Base-by-base conservation (phyloP, 148 eudicot species). In the Simmondsia chinensis region DNA sequence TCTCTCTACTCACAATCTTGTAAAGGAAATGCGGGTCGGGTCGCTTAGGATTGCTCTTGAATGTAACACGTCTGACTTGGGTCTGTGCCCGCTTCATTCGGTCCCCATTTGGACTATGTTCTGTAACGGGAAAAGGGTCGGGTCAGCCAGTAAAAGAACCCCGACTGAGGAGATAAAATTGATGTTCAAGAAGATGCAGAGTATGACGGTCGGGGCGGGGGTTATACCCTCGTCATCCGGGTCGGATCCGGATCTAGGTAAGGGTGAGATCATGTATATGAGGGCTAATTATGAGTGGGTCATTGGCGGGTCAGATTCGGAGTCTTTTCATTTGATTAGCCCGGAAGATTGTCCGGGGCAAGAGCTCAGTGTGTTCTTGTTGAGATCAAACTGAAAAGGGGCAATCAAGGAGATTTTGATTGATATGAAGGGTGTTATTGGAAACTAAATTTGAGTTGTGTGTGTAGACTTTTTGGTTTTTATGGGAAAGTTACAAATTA, bases 201-300 rank as follows among this genome's bases (percentile, higher is more conserved):
- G 70, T 11, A 68, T 75, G 34, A 84, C 87, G 0, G 69, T 84
- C 15, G 97, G 97, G 2, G 97, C 97, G 0, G 97, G 97, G 0
- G 93, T 89, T 1, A 65, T 89, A 3, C 84, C 83, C 0, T 23
- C 18, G 3, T n/a, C 17, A 22, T 50, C 13, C 63, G 69, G 49
- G 28, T 24, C 9, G 69, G 59, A 39, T 52, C 48, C 20, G 65
- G 56, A 14, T 18, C 50, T 36, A 20, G 56, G 9, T 25, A 41
- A 3, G 62, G 57, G 33, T 0, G 95, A 84, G 40, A 30, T 81
- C 5, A 71, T 89, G 93, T 89, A 89, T 21, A 89, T 89, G 97
- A 57, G 97, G 51, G 95, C 93, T 3, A 84, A 74, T 50, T 89
- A 84, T 38, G 97, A 89, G 46, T 84, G 82, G 57, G 73, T 85